Conservation (phyloP, 2,329 filamentous ascomycete genomes). For the Pseudogymnoascus sp. region DNA sequence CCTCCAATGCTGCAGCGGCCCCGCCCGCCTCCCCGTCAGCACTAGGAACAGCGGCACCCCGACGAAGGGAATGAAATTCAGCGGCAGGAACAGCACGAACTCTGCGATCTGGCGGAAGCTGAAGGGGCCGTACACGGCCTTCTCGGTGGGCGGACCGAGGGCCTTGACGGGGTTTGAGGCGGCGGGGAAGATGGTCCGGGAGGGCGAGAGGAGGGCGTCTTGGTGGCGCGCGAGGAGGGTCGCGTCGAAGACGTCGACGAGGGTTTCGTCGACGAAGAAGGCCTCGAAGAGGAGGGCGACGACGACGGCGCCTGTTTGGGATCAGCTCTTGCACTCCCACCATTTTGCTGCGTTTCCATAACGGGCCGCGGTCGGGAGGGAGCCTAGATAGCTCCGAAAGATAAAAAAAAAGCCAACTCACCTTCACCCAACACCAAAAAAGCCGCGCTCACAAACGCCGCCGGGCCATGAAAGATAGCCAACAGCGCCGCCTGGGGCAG, state of each 20-base stretch:
- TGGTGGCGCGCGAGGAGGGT: constrained; percentile 30
- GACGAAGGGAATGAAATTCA: constrained; percentile 79
- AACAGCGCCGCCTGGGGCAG: constrained; percentile 84
- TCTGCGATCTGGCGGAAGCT: constrained; percentile 85
- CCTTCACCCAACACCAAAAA: constrained; percentile 78
- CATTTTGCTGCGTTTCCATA: background rate
- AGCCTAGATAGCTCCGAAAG: constrained; percentile 48
- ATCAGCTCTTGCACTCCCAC: background rate
- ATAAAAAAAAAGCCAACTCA: background rate
- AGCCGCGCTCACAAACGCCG: constrained; percentile 83
- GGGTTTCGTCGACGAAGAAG: constrained; percentile 70
- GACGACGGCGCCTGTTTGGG: constrained; percentile 19
- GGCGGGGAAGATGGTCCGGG: constrained; percentile 58
- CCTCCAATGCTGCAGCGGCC: constrained; percentile 82
- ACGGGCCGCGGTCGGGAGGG: constrained; percentile 45
- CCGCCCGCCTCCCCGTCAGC: constrained; percentile 77
- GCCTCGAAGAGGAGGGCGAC: constrained; percentile 57
- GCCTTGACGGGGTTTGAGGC: constrained; percentile 66
- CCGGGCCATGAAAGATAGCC: constrained; percentile 76
- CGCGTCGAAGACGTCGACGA: constrained; percentile 78
- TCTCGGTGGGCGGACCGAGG: constrained; percentile 70
- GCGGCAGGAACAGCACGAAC: constrained; percentile 66
- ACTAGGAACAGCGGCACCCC: constrained; percentile 81
- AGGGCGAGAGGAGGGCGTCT: constrained; percentile 57
- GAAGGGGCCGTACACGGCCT: constrained; percentile 78